These are phyloP conservation scores for Eutrema salsugineum DNA, from an alignment of 441 rosid species.

Conservation along the genomic window DNA sequence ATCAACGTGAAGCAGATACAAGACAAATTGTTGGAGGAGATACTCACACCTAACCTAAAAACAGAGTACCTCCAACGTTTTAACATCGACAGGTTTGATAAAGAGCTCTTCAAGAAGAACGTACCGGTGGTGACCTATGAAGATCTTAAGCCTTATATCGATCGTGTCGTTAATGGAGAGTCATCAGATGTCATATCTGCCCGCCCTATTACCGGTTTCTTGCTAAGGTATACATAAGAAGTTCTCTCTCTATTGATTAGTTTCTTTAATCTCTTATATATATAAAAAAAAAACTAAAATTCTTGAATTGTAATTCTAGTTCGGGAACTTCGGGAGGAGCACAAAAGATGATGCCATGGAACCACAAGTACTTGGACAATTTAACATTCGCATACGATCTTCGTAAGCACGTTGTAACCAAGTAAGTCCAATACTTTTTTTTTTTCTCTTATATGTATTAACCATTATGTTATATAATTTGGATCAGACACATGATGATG, in stretches of 20 bases:
- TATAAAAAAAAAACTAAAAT: neutral
- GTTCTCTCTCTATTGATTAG: neutral
- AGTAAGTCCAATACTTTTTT: constrained; percentile 36
- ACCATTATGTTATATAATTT: neutral
- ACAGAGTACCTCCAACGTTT: constrained; percentile 53
- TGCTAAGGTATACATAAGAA: constrained; percentile 47
- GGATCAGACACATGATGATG: neutral
- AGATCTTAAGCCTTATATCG: constrained; percentile 56
- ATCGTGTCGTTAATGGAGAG: constrained; percentile 65
- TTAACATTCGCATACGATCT: constrained; percentile 49
- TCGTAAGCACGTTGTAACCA: constrained; percentile 49
- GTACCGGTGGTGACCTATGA: constrained; percentile 69
- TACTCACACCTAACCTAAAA: constrained; percentile 38
- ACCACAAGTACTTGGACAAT: constrained; percentile 53
- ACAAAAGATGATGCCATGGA: constrained; percentile 79
- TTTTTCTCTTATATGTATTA: neutral
- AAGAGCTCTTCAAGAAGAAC: constrained; percentile 49
- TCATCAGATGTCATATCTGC: constrained; percentile 49
- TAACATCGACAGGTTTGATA: constrained; percentile 37
- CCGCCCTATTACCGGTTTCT: constrained; percentile 57
- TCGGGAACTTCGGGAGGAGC: constrained; percentile 86
- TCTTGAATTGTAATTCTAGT: constrained; percentile 36
- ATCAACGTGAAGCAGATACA: constrained; percentile 46
- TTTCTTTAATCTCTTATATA: neutral
- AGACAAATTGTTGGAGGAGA: constrained; percentile 39